These are phyloP conservation scores for Ochromonas danica DNA, from an alignment of 108 stramenopile species.

Conservation along the genomic window DNA sequence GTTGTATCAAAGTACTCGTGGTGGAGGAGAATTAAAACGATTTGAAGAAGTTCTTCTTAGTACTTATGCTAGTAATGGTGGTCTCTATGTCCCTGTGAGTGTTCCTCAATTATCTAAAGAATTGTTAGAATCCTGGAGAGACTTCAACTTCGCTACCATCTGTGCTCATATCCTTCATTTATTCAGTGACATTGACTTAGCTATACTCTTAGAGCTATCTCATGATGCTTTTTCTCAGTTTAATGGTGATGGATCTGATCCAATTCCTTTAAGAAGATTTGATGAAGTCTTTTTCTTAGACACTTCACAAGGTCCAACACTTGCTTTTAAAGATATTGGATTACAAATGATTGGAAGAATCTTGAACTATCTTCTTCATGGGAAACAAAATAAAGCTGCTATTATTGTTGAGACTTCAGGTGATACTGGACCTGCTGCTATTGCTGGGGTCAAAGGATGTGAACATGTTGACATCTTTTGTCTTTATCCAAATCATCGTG, in stretches of 20 bases:
- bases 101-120: background rate
- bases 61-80: constrained; percentile 21
- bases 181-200: constrained; percentile 18
- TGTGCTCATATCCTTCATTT: constrained; percentile 32
- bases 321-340: constrained; percentile 33
- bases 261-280: background rate
- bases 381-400: background rate
- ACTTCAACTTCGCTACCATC: background rate
- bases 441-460: constrained; percentile 23
- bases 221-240: background rate
- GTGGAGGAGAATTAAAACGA: background rate
- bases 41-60: constrained; percentile 23
- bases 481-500: constrained; percentile 23
- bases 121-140: background rate
- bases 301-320: constrained; percentile 24
- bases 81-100: constrained; percentile 19
- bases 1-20: constrained; percentile 29
- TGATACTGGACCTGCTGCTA: constrained; percentile 28
- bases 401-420: constrained; percentile 30
- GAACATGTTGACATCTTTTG: background rate
- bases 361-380: background rate
- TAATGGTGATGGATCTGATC: background rate
- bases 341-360: constrained; percentile 25
- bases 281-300: constrained; percentile 5
- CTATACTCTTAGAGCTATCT: background rate